A percentile compares a stretch with the other conserved stretches of the same genome.
Evolutionary conservation across 2,329 filamentous ascomycete species (phyloP).

Genomic region (Fusarium sp.): DNA sequence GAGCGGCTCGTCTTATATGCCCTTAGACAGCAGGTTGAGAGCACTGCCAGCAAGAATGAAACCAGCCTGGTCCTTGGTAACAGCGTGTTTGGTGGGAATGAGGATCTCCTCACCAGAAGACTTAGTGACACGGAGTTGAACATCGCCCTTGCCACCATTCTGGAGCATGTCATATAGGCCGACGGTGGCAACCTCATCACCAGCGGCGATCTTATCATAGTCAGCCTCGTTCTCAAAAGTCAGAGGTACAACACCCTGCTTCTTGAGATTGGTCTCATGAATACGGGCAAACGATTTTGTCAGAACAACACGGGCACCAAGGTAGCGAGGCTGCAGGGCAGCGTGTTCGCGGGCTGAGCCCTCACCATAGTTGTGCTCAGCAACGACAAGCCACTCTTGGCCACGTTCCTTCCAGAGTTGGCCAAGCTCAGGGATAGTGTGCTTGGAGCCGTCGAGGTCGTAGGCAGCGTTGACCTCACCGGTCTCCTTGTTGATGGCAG

Average conservation of each 20-base stretch:
- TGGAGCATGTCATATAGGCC: conserved; percentile 84
- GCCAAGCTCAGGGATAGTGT: conserved; percentile 87
- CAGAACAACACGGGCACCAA: conserved; percentile 84
- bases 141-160: conserved; percentile 79
- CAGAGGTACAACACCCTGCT: conserved; percentile 94
- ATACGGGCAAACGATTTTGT: conserved; percentile 90
- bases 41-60: conserved; percentile 96
- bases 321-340: conserved; percentile 87
- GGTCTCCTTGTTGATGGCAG: conserved; percentile 89
- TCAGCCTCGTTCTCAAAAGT: conserved; percentile 89
- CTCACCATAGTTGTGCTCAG: conserved; percentile 97
- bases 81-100: conserved; percentile 84
- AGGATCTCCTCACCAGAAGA: conserved; percentile 68
- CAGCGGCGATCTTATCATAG: conserved; percentile 83
- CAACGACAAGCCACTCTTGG: conserved; percentile 89
- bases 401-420: conserved; percentile 80
- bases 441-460: conserved; percentile 77
- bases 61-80: conserved; percentile 87
- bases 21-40: conserved; percentile 84
- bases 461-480: conserved; percentile 92
- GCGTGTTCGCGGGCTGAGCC: conserved; percentile 90
- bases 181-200: conserved; percentile 83
- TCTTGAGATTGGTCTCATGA: conserved; percentile 96
- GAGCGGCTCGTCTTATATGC: conserved; percentile 34
- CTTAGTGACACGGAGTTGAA: conserved; percentile 73